Evolutionary conservation across 1,284 basidiomycete species (phyloP).

Genomic region (Ceratorhiza oryzae-sativae): DNA sequence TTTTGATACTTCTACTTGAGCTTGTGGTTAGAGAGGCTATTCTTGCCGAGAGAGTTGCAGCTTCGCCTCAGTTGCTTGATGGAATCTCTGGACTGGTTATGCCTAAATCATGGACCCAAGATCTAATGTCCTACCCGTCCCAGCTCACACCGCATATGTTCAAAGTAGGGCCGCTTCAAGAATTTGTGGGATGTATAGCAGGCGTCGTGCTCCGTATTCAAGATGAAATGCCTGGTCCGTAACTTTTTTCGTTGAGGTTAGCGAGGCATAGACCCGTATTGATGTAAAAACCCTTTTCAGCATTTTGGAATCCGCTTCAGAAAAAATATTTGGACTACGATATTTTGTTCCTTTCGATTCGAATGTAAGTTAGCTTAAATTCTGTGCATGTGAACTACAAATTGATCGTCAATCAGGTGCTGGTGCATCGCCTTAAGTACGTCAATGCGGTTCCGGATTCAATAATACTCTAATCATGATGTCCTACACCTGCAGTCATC

Average conservation of each 20-base stretch:
- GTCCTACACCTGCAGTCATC: background rate
- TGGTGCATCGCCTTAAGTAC: slow-evolving; percentile 6
- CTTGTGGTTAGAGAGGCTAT: slow-evolving; percentile 1
- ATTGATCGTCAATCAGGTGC: background rate
- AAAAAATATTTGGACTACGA: background rate
- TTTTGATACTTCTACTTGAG: slow-evolving; percentile 9
- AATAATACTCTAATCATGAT: background rate
- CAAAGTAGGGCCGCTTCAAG: background rate
- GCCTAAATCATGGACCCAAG: slow-evolving; percentile 6
- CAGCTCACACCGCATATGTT: background rate
- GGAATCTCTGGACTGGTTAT: slow-evolving; percentile 31
- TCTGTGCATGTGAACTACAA: background rate
- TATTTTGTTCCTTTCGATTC: background rate
- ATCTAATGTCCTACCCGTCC: background rate
- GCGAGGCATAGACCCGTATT: background rate
- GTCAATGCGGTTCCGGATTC: background rate
- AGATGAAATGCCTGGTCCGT: background rate
- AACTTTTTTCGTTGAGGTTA: no score
- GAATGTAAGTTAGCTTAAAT: background rate
- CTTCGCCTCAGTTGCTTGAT: background rate
- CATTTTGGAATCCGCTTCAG: background rate
- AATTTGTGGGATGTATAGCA: background rate
- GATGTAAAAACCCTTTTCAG: no score
- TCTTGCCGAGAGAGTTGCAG: background rate
- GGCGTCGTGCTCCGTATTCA: background rate